Evolutionary conservation across 495 filamentous ascomycete species (phyloP).

Genomic region (Aspergillus indologenus): DNA sequence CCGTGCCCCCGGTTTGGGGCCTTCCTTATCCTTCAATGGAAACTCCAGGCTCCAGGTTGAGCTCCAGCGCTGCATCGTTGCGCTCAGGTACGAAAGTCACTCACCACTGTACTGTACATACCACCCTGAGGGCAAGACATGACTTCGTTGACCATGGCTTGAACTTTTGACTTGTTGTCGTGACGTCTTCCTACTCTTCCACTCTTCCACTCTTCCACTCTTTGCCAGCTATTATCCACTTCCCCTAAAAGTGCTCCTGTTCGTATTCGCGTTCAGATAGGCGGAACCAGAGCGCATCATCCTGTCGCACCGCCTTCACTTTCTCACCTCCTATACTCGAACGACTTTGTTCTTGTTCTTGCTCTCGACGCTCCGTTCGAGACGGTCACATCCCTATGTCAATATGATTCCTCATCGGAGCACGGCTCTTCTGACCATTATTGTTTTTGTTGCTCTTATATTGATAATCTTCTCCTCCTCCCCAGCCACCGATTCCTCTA

Average conservation of each 20-base stretch:
- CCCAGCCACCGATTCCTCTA: constrained; percentile 28
- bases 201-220: not conserved
- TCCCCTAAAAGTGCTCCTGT: not conserved
- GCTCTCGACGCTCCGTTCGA: constrained; percentile 6
- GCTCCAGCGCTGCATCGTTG: too few relatives aligned
- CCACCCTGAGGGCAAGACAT: not conserved
- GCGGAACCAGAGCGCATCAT: not conserved
- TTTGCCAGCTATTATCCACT: not conserved
- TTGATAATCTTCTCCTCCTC: constrained; percentile 46
- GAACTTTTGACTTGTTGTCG: not conserved
- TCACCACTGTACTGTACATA: not conserved
- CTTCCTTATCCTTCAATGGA: not conserved
- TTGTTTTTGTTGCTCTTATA: constrained; percentile 44
- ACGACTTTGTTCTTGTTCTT: constrained; percentile 6
- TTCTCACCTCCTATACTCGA: constrained; percentile 1
- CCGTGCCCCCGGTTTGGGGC: not conserved
- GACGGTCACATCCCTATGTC: not conserved
- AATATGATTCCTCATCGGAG: constrained; percentile 45
- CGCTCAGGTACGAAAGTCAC: not conserved
- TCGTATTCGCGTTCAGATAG: not conserved
- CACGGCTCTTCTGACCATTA: constrained; percentile 40
- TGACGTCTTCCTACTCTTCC: constrained; percentile 4
- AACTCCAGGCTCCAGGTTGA: too few relatives aligned
- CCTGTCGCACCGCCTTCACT: not conserved
- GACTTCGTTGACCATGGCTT: not conserved